Conservation (phyloP, 768 basidiomycete genomes). For the Boletus pseudopeckii region DNA sequence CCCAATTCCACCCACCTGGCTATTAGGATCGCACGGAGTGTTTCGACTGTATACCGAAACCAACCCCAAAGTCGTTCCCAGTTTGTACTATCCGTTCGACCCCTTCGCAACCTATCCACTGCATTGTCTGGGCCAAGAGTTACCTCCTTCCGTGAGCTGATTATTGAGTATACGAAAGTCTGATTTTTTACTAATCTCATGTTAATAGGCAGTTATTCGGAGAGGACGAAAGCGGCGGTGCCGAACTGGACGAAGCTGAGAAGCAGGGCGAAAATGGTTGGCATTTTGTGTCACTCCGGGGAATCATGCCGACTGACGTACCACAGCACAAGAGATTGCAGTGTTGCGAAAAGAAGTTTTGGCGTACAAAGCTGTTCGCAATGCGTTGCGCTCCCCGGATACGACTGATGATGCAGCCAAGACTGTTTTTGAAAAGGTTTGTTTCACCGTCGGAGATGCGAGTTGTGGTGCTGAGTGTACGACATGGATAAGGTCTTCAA, state of each 20-base stretch:
- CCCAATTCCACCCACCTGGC: neutral
- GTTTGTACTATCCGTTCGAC: conserved; percentile 98
- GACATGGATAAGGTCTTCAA: conserved; percentile 68
- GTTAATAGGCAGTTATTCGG: conserved; percentile 83
- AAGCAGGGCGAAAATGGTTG: conserved; percentile 91
- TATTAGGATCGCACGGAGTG: conserved; percentile 84
- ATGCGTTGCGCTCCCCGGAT: conserved; percentile 50
- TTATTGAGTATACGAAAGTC: neutral
- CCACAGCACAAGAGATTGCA: conserved; percentile 82
- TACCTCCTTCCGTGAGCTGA: conserved; percentile 83
- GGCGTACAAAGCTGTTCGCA: conserved; percentile 81
- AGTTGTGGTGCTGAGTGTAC: neutral
- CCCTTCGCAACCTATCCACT: conserved; percentile 95
- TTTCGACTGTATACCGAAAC: conserved; percentile 94
- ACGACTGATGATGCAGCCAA: conserved; percentile 52
- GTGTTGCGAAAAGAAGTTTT: conserved; percentile 84
- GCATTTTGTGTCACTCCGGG: conserved; percentile 12
- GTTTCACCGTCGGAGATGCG: neutral
- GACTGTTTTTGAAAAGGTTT: conserved; percentile 81
- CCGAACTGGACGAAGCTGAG: conserved; percentile 89
- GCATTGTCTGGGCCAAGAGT: conserved; percentile 98
- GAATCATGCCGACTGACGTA: neutral
- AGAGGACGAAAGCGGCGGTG: conserved; percentile 78
- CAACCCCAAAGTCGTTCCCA: conserved; percentile 90
- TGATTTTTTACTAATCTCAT: neutral